These are phyloP conservation scores for Amesomyces nigricolor DNA, from an alignment of 2,329 filamentous ascomycete genomes.

Conservation along the genomic window DNA sequence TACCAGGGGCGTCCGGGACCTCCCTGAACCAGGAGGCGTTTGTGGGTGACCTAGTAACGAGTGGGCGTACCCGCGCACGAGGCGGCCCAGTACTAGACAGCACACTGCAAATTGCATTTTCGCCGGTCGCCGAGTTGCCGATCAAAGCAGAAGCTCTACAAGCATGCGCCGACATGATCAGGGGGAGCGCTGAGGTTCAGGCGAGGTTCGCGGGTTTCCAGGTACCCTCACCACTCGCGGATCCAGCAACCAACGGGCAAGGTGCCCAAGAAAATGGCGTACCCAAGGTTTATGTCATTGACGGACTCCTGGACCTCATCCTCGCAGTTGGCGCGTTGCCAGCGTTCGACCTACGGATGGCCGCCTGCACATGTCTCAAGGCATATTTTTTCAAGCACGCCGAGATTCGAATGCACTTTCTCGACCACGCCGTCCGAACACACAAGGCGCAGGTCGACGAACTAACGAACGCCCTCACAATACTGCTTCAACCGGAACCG, in stretches of 20 bases:
- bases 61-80: slow-evolving; percentile 12
- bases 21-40: slow-evolving; percentile 79
- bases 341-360: slow-evolving; percentile 73
- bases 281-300: slow-evolving; percentile 78
- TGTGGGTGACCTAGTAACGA: slow-evolving; percentile 55
- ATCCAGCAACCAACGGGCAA: slow-evolving; percentile 35
- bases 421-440: slow-evolving; percentile 63
- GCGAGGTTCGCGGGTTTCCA: slow-evolving; percentile 85
- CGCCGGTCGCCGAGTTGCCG: slow-evolving; percentile 61
- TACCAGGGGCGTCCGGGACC: slow-evolving; percentile 73
- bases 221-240: slow-evolving; percentile 57
- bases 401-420: slow-evolving; percentile 76
- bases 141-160: slow-evolving; percentile 83
- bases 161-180: slow-evolving; percentile 83
- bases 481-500: slow-evolving; percentile 64
- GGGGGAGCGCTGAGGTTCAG: slow-evolving; percentile 72
- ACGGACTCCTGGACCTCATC: slow-evolving; percentile 79
- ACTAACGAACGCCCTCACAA: slow-evolving; percentile 81
- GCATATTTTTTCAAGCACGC: slow-evolving; percentile 83
- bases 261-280: slow-evolving; percentile 43
- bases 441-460: slow-evolving; percentile 72
- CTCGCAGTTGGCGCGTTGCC: slow-evolving; percentile 61
- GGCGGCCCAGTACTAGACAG: slow-evolving; percentile 62
- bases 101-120: slow-evolving; percentile 78
- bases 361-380: slow-evolving; percentile 85